phyloP scores from a whole-genome alignment of 2,329 filamentous ascomycete species.

The Dothistroma septosporum region DNA sequence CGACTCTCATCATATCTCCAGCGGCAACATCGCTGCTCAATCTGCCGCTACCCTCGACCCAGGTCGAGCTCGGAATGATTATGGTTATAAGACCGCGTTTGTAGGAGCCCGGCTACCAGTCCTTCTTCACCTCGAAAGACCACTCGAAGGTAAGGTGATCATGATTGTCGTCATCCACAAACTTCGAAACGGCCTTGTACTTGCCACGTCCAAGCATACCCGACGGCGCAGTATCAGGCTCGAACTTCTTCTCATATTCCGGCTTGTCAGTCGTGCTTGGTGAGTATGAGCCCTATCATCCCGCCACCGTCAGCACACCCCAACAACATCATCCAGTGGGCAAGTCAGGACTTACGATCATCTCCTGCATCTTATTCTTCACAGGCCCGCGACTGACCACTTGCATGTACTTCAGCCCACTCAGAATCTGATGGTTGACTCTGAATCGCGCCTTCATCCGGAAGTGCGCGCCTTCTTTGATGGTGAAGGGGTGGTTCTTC shows the following conservation, averaged over 20 bases:
- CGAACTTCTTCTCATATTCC: slow-evolving; percentile 85
- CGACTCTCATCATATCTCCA: neutral
- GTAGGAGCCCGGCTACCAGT: slow-evolving; percentile 63
- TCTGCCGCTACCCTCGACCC: neutral
- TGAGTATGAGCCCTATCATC: slow-evolving; percentile 74
- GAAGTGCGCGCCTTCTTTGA: slow-evolving; percentile 93
- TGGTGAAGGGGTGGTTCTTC: slow-evolving; percentile 90
- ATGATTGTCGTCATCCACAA: slow-evolving; percentile 92
- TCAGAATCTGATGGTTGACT: slow-evolving; percentile 94
- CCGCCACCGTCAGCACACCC: neutral
- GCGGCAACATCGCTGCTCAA: neutral
- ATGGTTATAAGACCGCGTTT: neutral
- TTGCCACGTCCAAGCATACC: slow-evolving; percentile 86
- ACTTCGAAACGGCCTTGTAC: slow-evolving; percentile 85
- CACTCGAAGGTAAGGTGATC: slow-evolving; percentile 89
- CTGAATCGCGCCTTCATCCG: slow-evolving; percentile 92
- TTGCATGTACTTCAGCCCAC: slow-evolving; percentile 93
- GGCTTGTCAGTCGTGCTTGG: slow-evolving; percentile 87
- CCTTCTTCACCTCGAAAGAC: slow-evolving; percentile 95
- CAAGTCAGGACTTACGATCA: slow-evolving; percentile 68
- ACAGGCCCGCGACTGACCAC: slow-evolving; percentile 86
- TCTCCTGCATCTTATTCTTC: slow-evolving; percentile 90
- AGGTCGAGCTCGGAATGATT: neutral
- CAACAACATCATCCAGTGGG: neutral
- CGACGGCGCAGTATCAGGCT: slow-evolving; percentile 84